Percentiles rank a stretch among this genome's conserved stretches.
Evolutionary conservation across 2,329 filamentous ascomycete genomes (phyloP).

Genomic region (Aspergillus spinulosporus): DNA sequence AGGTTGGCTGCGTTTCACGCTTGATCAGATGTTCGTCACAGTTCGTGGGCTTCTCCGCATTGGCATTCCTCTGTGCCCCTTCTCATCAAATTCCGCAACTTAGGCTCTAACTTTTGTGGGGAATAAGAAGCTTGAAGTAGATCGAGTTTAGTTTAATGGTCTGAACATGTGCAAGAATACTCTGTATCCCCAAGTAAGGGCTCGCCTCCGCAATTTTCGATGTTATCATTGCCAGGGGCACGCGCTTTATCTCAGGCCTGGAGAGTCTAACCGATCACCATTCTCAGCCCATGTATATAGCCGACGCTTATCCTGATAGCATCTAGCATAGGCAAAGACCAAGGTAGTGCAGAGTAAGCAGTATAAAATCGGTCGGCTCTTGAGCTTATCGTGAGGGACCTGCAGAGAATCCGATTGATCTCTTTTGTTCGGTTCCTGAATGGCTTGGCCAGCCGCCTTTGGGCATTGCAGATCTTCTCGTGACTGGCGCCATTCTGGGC

Average conservation of each 20-base stretch:
- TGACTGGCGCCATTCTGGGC: slow-evolving; percentile 11
- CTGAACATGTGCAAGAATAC: not conserved
- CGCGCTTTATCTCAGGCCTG: not conserved
- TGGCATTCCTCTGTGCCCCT: not conserved
- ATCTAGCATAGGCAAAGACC: not conserved
- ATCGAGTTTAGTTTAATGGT: not conserved
- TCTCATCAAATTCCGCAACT: not conserved
- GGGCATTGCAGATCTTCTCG: slow-evolving; percentile 12
- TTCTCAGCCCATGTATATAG: not conserved
- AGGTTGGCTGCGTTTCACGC: slow-evolving; percentile 7
- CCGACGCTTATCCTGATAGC: not conserved
- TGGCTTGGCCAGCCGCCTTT: slow-evolving; percentile 7
- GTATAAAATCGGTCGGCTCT: not conserved
- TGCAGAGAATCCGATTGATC: slow-evolving; percentile 7
- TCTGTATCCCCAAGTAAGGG: not conserved
- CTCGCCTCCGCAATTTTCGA: not conserved
- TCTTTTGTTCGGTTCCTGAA: not conserved
- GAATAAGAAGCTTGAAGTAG: not conserved
- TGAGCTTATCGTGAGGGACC: not conserved
- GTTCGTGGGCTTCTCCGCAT: slow-evolving; percentile 4
- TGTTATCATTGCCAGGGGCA: not conserved
- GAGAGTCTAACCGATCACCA: not conserved
- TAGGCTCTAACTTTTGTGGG: not conserved
- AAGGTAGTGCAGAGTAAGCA: not conserved
- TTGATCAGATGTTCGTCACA: slow-evolving; percentile 7